Evolutionary conservation across 2,329 filamentous ascomycete species (phyloP).

Genomic region (Ascochyta clinopodiicola): DNA sequence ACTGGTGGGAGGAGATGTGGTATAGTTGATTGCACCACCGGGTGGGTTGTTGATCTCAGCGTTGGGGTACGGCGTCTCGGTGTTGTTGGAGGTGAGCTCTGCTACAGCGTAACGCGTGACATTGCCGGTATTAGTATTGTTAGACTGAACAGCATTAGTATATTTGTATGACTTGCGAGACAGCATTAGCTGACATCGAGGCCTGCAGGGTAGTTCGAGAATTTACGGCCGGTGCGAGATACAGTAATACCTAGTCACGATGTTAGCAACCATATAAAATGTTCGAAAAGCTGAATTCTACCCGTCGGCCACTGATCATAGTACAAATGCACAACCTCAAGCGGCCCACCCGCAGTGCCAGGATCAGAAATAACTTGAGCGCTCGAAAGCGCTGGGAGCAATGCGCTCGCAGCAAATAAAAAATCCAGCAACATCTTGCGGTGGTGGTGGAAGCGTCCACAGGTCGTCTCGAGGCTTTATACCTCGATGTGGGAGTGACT

Average conservation of each 20-base stretch:
- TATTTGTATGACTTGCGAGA: too few species aligned
- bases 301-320: constrained; percentile 59
- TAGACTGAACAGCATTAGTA: constrained; percentile 21
- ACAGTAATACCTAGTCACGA: constrained; percentile 55
- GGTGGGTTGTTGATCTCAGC: constrained; percentile 57
- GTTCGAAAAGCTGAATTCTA: neutral
- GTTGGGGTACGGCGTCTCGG: constrained; percentile 54
- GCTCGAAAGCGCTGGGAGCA: constrained; percentile 19
- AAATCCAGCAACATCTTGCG: constrained; percentile 2
- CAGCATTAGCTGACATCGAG: constrained; percentile 45
- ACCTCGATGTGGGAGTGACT: neutral
- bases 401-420: constrained; percentile 15
- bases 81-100: constrained; percentile 53
- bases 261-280: neutral
- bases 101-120: constrained; percentile 58
- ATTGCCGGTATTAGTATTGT: constrained; percentile 53
- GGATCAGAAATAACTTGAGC: constrained; percentile 43
- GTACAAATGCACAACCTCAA: constrained; percentile 60
- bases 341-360: constrained; percentile 49
- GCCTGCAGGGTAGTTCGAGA: constrained; percentile 60
- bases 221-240: constrained; percentile 57
- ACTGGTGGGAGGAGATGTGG: constrained; percentile 53
- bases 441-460: neutral
- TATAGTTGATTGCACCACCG: constrained; percentile 59
- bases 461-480: too few species aligned